Evolutionary conservation across 1,284 basidiomycete species (phyloP), one percentile per base, ranked within the genome.

Genomic region (Apiotrichum brassicae): DNA sequence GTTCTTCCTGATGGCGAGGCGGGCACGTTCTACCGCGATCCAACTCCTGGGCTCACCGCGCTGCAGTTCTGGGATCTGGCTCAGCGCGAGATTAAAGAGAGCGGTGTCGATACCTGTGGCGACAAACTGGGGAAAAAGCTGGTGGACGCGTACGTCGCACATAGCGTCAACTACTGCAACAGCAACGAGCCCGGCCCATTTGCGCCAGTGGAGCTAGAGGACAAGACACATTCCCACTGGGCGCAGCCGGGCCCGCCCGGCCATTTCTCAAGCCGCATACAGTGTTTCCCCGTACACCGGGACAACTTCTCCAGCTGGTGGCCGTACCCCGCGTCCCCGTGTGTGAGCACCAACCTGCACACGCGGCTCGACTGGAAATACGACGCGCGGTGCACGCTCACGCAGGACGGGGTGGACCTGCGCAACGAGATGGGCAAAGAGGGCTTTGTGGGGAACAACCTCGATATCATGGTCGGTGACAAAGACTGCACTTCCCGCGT

Each of bases 311-410:
- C 59, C 9, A 50, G 47, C 4, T 70, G 66, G 68, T 72, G 70
- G 70, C 70, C 68, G 0, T 63, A 63, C 33, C 66, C 65, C 2
- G 60, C 64, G 6, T 49, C 65, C 4, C 63, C 66, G 2, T 72
- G 70, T 41, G 28, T 70, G 2, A 60, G 61, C 11, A 56, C 44
- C 12, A 58, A 63, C 35, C 42, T 71, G 3, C 56, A 61, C 2
- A 43, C 63, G 2, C 46, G 20, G 3, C 18, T 3, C 9, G 22
- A 9, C 11, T 39, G 46, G 26, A 63, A 55, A 20, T 13, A 40
- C n/a, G 52, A 59, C 14, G 48, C 35, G 2, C 56, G 54, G 13
- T 71, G 68, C 36, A 39, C 46, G 8, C 14, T 65, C 2, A 66
- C 66, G 1, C 25, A 19, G 0, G 45, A 59, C 8, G 70, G 70